Conservation (phyloP, 1,284 basidiomycete species). For the Rhodotorula sp. region DNA sequence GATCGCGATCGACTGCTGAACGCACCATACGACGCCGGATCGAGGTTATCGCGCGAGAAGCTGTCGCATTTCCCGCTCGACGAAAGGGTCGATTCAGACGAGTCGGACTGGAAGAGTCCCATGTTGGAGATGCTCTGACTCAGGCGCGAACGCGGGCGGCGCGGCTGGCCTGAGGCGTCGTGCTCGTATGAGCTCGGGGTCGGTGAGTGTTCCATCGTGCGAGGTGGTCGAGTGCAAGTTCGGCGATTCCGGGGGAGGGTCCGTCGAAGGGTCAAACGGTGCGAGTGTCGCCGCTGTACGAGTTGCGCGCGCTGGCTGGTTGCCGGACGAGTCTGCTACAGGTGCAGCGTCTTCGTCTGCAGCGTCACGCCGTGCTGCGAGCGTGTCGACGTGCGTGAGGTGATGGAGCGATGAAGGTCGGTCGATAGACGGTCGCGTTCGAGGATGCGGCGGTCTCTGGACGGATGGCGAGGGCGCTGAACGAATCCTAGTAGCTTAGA, state of each 20-base stretch:
- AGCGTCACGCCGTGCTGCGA: too few relatives aligned
- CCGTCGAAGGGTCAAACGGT: neutral
- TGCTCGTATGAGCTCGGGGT: constrained; percentile 13
- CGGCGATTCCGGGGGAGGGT: too few relatives aligned
- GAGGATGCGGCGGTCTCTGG: too few relatives aligned
- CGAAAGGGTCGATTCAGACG: constrained; percentile 14
- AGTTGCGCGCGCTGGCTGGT: too few relatives aligned
- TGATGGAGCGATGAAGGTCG: too few relatives aligned
- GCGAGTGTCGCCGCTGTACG: neutral
- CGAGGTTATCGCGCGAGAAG: constrained; percentile 17
- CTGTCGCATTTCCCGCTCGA: constrained; percentile 15
- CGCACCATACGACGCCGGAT: constrained; percentile 29
- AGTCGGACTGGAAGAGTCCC: constrained; percentile 18
- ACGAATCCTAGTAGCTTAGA: too few relatives aligned
- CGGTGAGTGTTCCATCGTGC: constrained; percentile 2
- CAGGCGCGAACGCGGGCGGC: constrained; percentile 12
- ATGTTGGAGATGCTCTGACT: constrained; percentile 14
- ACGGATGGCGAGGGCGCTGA: too few relatives aligned
- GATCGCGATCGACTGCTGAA: neutral
- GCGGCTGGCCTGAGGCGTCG: constrained; percentile 2
- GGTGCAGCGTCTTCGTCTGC: too few relatives aligned
- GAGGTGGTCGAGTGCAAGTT: too few relatives aligned
- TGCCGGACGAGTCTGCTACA: too few relatives aligned
- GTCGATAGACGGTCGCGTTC: too few relatives aligned
- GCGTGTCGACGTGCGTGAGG: too few relatives aligned